These are phyloP conservation scores for Exophiala mesophila DNA, from an alignment of 2,329 filamentous ascomycete genomes.

Conservation along the genomic window DNA sequence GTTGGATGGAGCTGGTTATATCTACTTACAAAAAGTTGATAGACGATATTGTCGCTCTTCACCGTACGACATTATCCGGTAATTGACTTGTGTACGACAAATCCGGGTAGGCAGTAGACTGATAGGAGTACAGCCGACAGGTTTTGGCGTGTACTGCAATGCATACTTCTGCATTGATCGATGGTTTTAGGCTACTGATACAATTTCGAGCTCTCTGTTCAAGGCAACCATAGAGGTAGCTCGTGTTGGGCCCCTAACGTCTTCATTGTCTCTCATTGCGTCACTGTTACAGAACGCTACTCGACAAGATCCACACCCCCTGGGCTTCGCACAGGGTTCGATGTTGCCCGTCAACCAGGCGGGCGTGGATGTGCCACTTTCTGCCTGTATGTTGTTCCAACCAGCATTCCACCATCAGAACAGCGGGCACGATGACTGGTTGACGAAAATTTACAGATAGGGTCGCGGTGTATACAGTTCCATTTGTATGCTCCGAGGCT, in stretches of 20 bases:
- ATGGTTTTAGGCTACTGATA: neutral
- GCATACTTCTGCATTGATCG: neutral
- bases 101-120: neutral
- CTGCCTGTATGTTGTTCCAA: neutral
- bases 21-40: neutral
- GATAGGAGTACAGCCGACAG: neutral
- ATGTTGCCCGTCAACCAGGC: neutral
- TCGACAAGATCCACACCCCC: neutral
- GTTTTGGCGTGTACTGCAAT: neutral
- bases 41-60: neutral
- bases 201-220: neutral
- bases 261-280: too few species aligned
- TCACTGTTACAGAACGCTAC: too few species aligned
- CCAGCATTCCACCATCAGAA: neutral
- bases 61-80: neutral
- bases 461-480: neutral
- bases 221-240: neutral
- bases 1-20: constrained; percentile 27
- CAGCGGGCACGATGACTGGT: neutral
- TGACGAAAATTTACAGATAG: neutral
- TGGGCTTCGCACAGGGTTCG: neutral
- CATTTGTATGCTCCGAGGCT: neutral
- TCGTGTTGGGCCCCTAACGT: neutral
- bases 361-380: neutral
- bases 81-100: neutral